Evolutionary conservation across 78 protist species (phyloP), one percentile per base, ranked within the genome.

Genomic region (Diacronema lutheri): DNA sequence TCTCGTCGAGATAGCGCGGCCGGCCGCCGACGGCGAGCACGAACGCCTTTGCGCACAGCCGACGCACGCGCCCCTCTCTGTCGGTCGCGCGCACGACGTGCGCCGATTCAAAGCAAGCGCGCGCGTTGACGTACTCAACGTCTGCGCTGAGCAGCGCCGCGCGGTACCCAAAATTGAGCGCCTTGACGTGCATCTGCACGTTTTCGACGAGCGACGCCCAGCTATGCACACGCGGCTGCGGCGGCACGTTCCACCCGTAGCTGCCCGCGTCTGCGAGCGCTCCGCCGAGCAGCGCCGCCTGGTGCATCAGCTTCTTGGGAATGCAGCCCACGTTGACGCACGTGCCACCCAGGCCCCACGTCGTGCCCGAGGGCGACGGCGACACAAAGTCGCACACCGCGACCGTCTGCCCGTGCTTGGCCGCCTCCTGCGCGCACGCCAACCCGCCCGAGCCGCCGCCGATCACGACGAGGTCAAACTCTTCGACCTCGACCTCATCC

Each of bases 11-110:
- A 1, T 23, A 11, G 71, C 25, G 35, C 13, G 97, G 95, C 44
- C 98, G 88, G 20, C 98, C 97, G 14, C 98, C 98, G n/a, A 79
- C 84, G 5, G 98, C 98, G 35, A 96, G 21, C 20, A 95, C 26
- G 41, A 96, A 14, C 58, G 13, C 9, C 50, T 38, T 20, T 13
- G 82, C 80, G 19, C 68, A 0, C 50, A 44, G 50, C 50, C 50
- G 50, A 3, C 50, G 50, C 50, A n/a, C n/a, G n/a, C n/a, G n/a
- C n/a, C n/a, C n/a, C n/a, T n/a, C n/a, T n/a, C n/a, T n/a, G n/a
- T n/a, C n/a, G n/a, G 50, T 44, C 50, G 3, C 50, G 50, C 50
- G 16, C 50, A 7, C 50, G 50, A 7, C 50, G 50, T 44, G 16
- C 50, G 50, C 50, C 16, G 16, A 44, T 7, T 44, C 50, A 41